These are phyloP conservation scores for Plasmodium malariae DNA, from an alignment of 169 alveolate genomes.

Conservation along the genomic window DNA sequence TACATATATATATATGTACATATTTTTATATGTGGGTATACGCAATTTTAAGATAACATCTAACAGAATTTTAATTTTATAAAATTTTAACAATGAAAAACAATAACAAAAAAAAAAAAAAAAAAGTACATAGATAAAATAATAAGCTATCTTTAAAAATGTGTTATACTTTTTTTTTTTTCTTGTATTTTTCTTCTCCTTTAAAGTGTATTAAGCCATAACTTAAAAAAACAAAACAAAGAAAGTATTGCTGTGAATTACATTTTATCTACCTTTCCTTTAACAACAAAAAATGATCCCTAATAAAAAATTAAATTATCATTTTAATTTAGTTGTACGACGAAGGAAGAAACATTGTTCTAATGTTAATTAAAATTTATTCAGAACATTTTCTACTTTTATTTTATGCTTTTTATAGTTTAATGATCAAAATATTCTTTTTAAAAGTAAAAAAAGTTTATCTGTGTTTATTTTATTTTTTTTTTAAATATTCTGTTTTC, in stretches of 20 bases:
- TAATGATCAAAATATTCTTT: too few species aligned
- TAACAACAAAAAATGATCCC: conserved; percentile 61
- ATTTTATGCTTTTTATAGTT: too few species aligned
- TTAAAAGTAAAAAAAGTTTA: background rate
- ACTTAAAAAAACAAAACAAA: conserved; percentile 6
- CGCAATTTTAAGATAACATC: too few species aligned
- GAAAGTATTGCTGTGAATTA: background rate
- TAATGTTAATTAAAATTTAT: conserved; percentile 3
- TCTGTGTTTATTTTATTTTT: conserved; percentile 7
- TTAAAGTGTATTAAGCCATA: background rate
- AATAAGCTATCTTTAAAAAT: conserved; percentile 11
- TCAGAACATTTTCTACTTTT: conserved; percentile 2
- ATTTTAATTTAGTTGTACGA: background rate
- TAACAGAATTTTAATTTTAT: too few species aligned
- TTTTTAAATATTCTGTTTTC: background rate
- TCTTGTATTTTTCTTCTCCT: conserved; percentile 1
- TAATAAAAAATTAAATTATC: conserved; percentile 14
- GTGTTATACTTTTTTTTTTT: background rate
- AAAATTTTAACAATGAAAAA: conserved; percentile 9
- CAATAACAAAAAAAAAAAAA: conserved; percentile 10
- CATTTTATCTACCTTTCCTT: conserved; percentile 31
- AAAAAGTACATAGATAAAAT: background rate
- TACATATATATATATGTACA: too few species aligned
- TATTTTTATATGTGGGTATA: too few species aligned
- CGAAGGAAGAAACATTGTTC: background rate